Evolutionary conservation across 208 protist genomes (phyloP).

Genomic region (Wallacemonas sp.): DNA sequence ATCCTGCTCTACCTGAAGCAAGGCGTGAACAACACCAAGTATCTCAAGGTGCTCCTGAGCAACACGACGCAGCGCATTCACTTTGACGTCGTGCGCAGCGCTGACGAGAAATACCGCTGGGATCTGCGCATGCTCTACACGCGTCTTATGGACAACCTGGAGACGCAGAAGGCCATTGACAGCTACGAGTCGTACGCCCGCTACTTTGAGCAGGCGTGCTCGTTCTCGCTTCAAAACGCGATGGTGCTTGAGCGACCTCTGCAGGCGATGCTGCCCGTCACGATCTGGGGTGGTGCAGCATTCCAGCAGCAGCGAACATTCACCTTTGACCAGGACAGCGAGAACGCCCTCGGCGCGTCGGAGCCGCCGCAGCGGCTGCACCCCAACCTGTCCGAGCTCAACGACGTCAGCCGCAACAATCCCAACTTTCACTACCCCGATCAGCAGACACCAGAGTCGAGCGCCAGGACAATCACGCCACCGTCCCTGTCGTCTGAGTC

Average conservation of each 20-base stretch:
- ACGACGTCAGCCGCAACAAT: neutral
- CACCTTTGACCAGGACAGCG: neutral
- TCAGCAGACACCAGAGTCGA: neutral
- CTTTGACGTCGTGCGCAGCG: slow-evolving; percentile 58
- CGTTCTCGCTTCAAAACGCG: slow-evolving; percentile 32
- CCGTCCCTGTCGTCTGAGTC: neutral
- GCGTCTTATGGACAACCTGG: slow-evolving; percentile 66
- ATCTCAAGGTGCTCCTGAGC: slow-evolving; percentile 69
- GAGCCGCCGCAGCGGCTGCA: neutral
- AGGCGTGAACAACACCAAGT: slow-evolving; percentile 43
- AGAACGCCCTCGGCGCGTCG: neutral
- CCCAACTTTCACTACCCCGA: slow-evolving; percentile 10
- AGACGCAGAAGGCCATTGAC: slow-evolving; percentile 62
- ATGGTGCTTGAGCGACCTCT: slow-evolving; percentile 39
- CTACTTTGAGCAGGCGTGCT: slow-evolving; percentile 48
- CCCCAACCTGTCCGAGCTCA: neutral
- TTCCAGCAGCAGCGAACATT: slow-evolving; percentile 12
- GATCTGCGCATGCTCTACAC: slow-evolving; percentile 67
- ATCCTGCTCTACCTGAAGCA: slow-evolving; percentile 67
- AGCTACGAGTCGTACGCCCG: slow-evolving; percentile 58
- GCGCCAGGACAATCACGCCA: neutral
- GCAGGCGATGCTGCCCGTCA: slow-evolving; percentile 39
- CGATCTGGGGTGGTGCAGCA: slow-evolving; percentile 19
- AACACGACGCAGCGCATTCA: slow-evolving; percentile 52
- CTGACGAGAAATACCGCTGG: slow-evolving; percentile 69